Base-by-base conservation (phyloP, 768 basidiomycete genomes). In the Mycena albidolilacea region DNA sequence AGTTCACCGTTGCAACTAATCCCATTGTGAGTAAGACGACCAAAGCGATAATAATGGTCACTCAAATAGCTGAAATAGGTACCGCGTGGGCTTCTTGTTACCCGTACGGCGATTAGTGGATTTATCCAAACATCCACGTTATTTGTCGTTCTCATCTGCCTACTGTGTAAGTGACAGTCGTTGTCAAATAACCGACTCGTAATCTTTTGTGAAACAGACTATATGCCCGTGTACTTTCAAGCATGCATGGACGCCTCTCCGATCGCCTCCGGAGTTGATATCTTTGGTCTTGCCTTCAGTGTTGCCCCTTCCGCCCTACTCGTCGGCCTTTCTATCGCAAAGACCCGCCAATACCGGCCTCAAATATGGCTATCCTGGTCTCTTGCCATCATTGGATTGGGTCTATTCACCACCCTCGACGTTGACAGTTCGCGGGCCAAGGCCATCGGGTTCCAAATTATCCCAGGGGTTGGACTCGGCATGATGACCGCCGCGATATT, bases 221-320 rank as follows among this genome's bases (percentile, higher is more conserved):
- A 85, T 71, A 75, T 84, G 5, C 85, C 85, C 2, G 82, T 85
- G 10, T 88, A 84, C 75, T 87, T 85, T 72, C 87, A 88, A 73
- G 85, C 86, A 1, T 83, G 81, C 72, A 81, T 80, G 67, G 80
- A 77, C 8, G 77, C 80, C 14, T 80, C 81, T 5, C 80, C 88
- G 0, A 74, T 82, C n/a, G 64, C 37, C 1, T 82, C 59, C 14
- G 59, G 83, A n/a, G 77, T 83, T 21, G 79, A 81, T 54, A 23
- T 81, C 21, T 80, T 86, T 69, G 76, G 77, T 3, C 63, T 72
- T 19, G 68, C 65, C 2, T 63, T 75, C 52, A 69, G 64, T 37
- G 59, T 75, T n/a, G 74, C 67, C 5, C 74, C 71, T 0, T 43
- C 58, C 9, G 61, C 81, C 0, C 77, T 85, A 11, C 3, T 83